Evolutionary conservation across 2,329 filamentous ascomycete species (phyloP).

Genomic region (Nectriaceae sp.): DNA sequence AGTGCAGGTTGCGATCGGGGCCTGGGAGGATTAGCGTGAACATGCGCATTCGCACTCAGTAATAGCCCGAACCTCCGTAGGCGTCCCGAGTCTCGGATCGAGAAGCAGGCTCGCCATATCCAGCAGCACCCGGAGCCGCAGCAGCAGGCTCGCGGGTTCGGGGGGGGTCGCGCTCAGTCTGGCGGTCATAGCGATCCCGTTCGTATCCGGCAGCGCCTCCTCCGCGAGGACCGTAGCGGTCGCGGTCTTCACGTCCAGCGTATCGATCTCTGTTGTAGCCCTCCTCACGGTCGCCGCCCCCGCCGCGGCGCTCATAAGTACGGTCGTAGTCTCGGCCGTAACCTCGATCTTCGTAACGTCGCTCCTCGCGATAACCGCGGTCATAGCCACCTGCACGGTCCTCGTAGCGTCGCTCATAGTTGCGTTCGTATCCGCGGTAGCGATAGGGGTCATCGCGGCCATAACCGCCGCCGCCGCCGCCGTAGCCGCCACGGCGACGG

Average conservation of each 20-base stretch:
- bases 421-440: constrained; percentile 49
- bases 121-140: constrained; percentile 35
- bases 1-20: constrained; percentile 32
- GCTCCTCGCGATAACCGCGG: constrained; percentile 47
- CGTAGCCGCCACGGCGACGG: constrained; percentile 63
- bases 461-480: constrained; percentile 43
- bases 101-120: constrained; percentile 44
- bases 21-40: constrained; percentile 34
- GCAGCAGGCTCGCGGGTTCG: constrained; percentile 42
- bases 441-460: constrained; percentile 61
- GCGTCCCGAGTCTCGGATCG: constrained; percentile 46
- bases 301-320: constrained; percentile 53
- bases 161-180: constrained; percentile 41
- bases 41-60: constrained; percentile 15
- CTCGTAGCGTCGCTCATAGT: constrained; percentile 47
- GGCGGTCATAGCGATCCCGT: constrained; percentile 51
- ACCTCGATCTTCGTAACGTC: constrained; percentile 48
- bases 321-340: constrained; percentile 61
- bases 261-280: constrained; percentile 41
- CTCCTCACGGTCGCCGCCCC: constrained; percentile 40
- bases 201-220: constrained; percentile 48
- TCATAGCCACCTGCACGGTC: constrained; percentile 46
- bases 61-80: constrained; percentile 43
- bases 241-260: constrained; percentile 48
- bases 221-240: constrained; percentile 37